phyloP scores from a whole-genome alignment of 345 rosid genomes.

The Cardamine resedifolia region DNA sequence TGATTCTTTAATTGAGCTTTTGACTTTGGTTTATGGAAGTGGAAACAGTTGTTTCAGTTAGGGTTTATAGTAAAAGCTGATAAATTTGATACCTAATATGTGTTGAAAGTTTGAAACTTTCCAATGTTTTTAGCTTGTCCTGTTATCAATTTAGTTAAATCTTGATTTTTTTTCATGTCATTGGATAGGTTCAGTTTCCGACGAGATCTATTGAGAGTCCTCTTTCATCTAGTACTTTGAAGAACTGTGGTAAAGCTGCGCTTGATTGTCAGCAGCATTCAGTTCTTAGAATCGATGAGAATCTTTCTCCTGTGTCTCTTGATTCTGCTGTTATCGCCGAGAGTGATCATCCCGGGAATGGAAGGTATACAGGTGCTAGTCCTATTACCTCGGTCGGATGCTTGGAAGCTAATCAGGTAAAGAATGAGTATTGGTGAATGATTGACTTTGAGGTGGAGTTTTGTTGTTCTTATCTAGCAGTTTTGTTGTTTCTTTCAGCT shows the following conservation, averaged over 20 bases:
- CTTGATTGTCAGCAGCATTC: constrained; percentile 59
- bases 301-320: constrained; percentile 78
- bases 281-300: constrained; percentile 66
- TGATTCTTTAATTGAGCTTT: not conserved
- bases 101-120: not conserved
- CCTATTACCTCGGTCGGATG: constrained; percentile 76
- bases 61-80: not conserved
- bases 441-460: not conserved
- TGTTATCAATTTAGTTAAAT: not conserved
- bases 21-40: not conserved
- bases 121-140: not conserved
- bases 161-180: not conserved
- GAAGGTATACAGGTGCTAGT: constrained; percentile 55
- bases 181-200: constrained; percentile 50
- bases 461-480: not conserved
- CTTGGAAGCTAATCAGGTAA: constrained; percentile 85
- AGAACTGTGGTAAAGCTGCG: constrained; percentile 48
- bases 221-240: constrained; percentile 53
- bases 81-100: not conserved
- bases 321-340: constrained; percentile 85
- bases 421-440: not conserved
- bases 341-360: constrained; percentile 57
- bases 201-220: constrained; percentile 67
- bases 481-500: constrained; percentile 52
- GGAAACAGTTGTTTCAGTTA: not conserved